A percentile compares a stretch with the other conserved stretches of the same genome.
phyloP scores from a whole-genome alignment of 2,329 filamentous ascomycete species.

The Microcyclosporella mali region DNA sequence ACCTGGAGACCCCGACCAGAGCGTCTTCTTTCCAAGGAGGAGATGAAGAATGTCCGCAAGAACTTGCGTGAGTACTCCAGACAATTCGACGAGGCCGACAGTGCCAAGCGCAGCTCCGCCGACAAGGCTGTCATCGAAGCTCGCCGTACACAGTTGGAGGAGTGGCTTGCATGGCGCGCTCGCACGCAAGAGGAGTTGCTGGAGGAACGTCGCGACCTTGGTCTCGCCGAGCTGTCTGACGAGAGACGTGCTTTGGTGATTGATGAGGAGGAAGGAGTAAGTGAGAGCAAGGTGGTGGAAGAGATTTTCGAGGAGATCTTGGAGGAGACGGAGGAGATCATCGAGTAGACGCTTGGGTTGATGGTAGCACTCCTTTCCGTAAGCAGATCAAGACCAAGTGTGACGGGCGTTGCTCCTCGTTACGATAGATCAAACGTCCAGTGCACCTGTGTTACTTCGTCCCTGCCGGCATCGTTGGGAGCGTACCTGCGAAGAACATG shows the following conservation, averaged over 20 bases:
- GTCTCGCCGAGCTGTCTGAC: conserved; percentile 60
- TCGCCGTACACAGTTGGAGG: conserved; percentile 71
- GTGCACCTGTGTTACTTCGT: no score
- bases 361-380: no score
- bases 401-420: no score
- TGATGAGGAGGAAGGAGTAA: conserved; percentile 43
- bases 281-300: conserved; percentile 52
- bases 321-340: conserved; percentile 64
- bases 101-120: conserved; percentile 85
- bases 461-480: no score
- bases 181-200: conserved; percentile 63
- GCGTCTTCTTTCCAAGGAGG: conserved; percentile 89
- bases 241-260: conserved; percentile 55
- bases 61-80: conserved; percentile 96
- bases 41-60: conserved; percentile 97
- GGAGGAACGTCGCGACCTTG: conserved; percentile 63
- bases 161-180: conserved; percentile 83
- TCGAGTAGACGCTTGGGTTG: no score
- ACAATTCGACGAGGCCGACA: conserved; percentile 90
- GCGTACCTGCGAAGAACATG: no score
- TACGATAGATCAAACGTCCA: no score
- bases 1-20: conserved; percentile 86
- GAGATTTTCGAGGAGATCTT: conserved; percentile 85
- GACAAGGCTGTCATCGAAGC: conserved; percentile 90
- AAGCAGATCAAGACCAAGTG: no score